Conservation (phyloP, 2,329 filamentous ascomycete genomes). For the Ceratocystiopsis sp. region DNA sequence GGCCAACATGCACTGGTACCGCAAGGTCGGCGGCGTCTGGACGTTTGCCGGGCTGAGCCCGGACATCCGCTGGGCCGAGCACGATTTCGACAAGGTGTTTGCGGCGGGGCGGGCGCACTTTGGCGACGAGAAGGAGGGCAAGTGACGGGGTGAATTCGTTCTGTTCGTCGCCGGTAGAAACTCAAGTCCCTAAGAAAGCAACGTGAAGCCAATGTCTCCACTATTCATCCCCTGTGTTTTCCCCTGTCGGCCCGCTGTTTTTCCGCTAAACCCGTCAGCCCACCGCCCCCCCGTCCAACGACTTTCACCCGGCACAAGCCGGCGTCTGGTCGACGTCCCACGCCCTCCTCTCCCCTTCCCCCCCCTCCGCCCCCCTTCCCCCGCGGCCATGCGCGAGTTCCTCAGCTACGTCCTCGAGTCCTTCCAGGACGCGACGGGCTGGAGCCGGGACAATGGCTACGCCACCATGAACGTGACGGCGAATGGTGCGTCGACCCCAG, state of each 20-base stretch:
- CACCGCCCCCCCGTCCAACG: too few relatives aligned
- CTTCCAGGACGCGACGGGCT: conserved; percentile 72
- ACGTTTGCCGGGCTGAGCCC: conserved; percentile 42
- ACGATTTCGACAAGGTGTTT: conserved; percentile 26
- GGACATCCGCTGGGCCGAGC: conserved; percentile 38
- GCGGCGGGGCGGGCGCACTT: conserved; percentile 10
- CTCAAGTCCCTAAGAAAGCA: too few relatives aligned
- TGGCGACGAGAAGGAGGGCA: conserved; percentile 1
- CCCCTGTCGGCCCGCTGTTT: too few relatives aligned
- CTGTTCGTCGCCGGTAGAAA: too few relatives aligned
- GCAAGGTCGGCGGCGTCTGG: conserved; percentile 40
- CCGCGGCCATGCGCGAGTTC: conserved; percentile 75
- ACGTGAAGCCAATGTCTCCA: too few relatives aligned
- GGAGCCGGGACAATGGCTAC: conserved; percentile 88
- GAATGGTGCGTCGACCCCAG: conserved; percentile 41
- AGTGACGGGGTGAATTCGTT: too few relatives aligned
- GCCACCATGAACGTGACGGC: conserved; percentile 69
- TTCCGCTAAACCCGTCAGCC: too few relatives aligned
- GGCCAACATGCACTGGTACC: conserved; percentile 39
- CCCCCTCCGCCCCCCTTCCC: too few relatives aligned
- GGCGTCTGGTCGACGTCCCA: too few relatives aligned
- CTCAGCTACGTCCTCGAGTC: conserved; percentile 93
- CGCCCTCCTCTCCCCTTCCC: conserved; percentile 1
- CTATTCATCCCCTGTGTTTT: too few relatives aligned
- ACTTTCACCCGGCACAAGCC: too few relatives aligned